phyloP scores from a whole-genome alignment of 352 stramenopile species.

The Globisporangium abappressorium region DNA sequence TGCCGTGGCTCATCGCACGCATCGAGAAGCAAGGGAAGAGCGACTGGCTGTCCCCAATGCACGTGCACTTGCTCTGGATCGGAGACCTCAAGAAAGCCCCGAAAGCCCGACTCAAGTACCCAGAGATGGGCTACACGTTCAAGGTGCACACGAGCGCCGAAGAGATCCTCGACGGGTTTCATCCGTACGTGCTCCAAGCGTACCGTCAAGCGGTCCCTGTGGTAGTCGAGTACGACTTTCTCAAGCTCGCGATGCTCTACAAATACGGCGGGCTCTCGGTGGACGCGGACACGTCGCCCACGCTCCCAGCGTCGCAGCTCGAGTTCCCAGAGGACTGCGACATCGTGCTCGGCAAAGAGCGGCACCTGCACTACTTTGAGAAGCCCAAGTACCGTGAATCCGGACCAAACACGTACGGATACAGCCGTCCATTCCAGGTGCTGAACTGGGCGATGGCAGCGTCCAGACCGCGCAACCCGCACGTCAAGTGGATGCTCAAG shows the following conservation, averaged over 20 bases:
- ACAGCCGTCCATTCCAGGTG: slow-evolving; percentile 18
- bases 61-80: slow-evolving; percentile 21
- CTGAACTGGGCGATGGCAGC: slow-evolving; percentile 21
- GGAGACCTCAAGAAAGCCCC: slow-evolving; percentile 9
- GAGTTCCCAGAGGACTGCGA: slow-evolving; percentile 6
- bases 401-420: slow-evolving; percentile 11
- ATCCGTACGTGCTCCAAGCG: slow-evolving; percentile 9
- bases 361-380: not conserved
- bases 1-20: slow-evolving; percentile 1
- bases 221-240: slow-evolving; percentile 16
- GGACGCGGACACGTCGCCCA: slow-evolving; percentile 6
- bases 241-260: slow-evolving; percentile 9
- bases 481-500: slow-evolving; percentile 17
- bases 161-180: slow-evolving; percentile 19
- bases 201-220: not conserved
- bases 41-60: slow-evolving; percentile 2
- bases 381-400: slow-evolving; percentile 12
- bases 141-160: slow-evolving; percentile 13
- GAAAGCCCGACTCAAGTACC: slow-evolving; percentile 1
- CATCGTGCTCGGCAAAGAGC: slow-evolving; percentile 17
- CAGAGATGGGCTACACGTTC: slow-evolving; percentile 12
- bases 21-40: not conserved
- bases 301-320: slow-evolving; percentile 3
- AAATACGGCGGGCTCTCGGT: not conserved
- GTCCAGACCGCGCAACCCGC: slow-evolving; percentile 10